Conservation (phyloP, 805 yeast genomes). For the Candida caryicola region DNA sequence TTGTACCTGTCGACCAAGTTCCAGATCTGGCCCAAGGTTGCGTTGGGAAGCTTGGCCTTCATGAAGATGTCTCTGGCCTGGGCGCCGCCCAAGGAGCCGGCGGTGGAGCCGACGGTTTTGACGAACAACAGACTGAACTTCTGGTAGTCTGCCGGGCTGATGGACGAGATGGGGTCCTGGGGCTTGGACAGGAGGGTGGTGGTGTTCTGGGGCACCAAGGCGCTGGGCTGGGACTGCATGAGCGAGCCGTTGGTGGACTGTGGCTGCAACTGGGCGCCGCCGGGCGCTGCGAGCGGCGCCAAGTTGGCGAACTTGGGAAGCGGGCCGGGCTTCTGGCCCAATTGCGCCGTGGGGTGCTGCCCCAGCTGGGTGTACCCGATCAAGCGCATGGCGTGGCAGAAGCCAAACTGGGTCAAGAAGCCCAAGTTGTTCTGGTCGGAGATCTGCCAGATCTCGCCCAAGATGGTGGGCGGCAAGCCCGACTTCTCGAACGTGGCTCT, state of each 20-base stretch:
- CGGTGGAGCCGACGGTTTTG: constrained; percentile 55
- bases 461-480: constrained; percentile 69
- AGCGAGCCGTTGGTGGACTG: constrained; percentile 39
- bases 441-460: constrained; percentile 92
- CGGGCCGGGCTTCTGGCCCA: constrained; percentile 60
- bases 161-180: constrained; percentile 42
- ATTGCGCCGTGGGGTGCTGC: constrained; percentile 46
- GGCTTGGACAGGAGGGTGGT: constrained; percentile 33
- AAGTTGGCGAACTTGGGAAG: constrained; percentile 56
- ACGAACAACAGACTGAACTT: constrained; percentile 72
- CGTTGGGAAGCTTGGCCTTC: constrained; percentile 82
- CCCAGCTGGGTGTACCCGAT: constrained; percentile 87
- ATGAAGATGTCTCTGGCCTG: constrained; percentile 82
- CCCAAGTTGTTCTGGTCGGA: constrained; percentile 93
- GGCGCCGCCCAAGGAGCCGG: constrained; percentile 65
- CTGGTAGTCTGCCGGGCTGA: constrained; percentile 55
- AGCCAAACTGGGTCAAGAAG: constrained; percentile 73
- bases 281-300: constrained; percentile 7
- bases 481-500: constrained; percentile 81
- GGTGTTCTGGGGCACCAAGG: constrained; percentile 33
- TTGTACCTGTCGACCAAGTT: constrained; percentile 74
- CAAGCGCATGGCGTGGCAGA: constrained; percentile 81
- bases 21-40: constrained; percentile 85
- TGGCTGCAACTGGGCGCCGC: constrained; percentile 23
- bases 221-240: constrained; percentile 42